These are phyloP conservation scores for Crotalaria pallida DNA, from an alignment of 306 rosid genomes.

Conservation along the genomic window DNA sequence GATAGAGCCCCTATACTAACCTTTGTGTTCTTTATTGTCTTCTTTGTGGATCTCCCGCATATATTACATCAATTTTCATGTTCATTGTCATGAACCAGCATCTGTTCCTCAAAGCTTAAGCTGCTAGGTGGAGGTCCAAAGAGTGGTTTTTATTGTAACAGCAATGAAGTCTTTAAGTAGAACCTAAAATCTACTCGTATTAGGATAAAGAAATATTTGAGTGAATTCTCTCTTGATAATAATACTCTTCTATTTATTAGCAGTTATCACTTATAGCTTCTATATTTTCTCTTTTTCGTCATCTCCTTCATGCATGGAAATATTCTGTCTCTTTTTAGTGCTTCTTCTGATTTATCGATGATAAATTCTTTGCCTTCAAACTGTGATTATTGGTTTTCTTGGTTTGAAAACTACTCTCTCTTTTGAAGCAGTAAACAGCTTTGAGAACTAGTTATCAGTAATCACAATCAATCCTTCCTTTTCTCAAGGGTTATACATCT, in stretches of 20 bases:
- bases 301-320: background rate
- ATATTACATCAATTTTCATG: background rate
- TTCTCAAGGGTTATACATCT: no score
- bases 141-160: background rate
- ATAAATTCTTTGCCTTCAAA: background rate
- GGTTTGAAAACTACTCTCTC: background rate
- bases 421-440: background rate
- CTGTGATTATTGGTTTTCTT: constrained; percentile 2
- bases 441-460: background rate
- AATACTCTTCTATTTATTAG: background rate
- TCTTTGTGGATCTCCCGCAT: background rate
- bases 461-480: no score
- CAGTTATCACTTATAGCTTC: background rate
- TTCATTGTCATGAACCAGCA: background rate
- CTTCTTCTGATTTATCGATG: background rate
- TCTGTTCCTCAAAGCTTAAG: background rate
- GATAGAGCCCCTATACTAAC: constrained; percentile 25
- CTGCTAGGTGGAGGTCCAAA: background rate
- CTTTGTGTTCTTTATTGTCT: background rate
- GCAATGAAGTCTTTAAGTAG: background rate
- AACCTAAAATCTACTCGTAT: background rate
- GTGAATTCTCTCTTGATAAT: background rate
- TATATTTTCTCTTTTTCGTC: background rate
- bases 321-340: no score
- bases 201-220: background rate